Conservation (phyloP, 2,329 filamentous ascomycete genomes). For the Aspergillus bombycis region DNA sequence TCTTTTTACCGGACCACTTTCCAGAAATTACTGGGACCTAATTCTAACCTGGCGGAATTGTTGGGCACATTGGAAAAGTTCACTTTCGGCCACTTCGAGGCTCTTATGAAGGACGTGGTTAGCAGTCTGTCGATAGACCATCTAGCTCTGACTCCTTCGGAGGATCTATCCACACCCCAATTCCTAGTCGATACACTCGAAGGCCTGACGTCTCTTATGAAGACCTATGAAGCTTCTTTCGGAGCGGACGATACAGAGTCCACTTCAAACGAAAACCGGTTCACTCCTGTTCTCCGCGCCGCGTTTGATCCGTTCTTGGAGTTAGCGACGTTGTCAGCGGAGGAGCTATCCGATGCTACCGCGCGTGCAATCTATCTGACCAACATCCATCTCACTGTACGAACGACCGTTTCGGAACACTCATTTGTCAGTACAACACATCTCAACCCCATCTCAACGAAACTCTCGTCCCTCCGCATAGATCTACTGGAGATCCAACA, state of each 20-base stretch:
- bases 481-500: conserved; percentile 70
- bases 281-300: conserved; percentile 74
- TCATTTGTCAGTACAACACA: conserved; percentile 66
- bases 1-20: conserved; percentile 90
- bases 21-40: conserved; percentile 70
- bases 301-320: conserved; percentile 84
- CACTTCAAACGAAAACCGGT: conserved; percentile 65
- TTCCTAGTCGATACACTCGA: conserved; percentile 82
- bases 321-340: conserved; percentile 59
- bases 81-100: conserved; percentile 79
- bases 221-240: conserved; percentile 82
- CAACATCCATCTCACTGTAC: conserved; percentile 50
- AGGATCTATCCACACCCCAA: conserved; percentile 75
- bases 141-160: conserved; percentile 69
- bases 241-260: conserved; percentile 48
- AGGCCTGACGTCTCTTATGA: conserved; percentile 76
- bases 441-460: conserved; percentile 60
- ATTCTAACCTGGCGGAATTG: conserved; percentile 70
- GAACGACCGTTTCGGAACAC: conserved; percentile 41
- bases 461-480: conserved; percentile 49
- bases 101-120: conserved; percentile 74
- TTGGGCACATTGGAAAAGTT: conserved; percentile 72
- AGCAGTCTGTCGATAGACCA: conserved; percentile 70
- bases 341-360: conserved; percentile 40
- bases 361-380: conserved; percentile 54